Base-by-base conservation (phyloP, 805 yeast species). In the Candida khao-thaluensis region DNA sequence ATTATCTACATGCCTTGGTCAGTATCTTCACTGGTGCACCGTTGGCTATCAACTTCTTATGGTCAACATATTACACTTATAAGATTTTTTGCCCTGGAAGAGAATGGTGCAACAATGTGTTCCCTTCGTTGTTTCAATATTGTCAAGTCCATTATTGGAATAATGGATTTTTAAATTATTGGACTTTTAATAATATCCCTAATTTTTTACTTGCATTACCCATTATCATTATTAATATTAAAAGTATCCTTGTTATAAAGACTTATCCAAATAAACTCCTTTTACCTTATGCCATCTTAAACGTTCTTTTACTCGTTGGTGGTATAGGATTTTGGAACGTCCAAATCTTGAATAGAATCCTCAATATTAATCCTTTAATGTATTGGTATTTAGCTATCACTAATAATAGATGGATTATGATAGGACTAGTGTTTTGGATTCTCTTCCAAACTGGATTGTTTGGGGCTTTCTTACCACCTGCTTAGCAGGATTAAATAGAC, bases 391-490 rank as follows among this genome's bases (percentile, higher is more conserved):
- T 82, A 18, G 77, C 84, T n/a, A 35, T 42, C 3, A 21, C 21
- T 15, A 30, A 40, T 26, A 21, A 33, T 14, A 22, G 30, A 11
- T 21, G 31, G 15, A 14, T 44, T 10, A 5, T 21, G 4, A 8
- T 29, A 10, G 41, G 37, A 66, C 63, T 78, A 50, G 47, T 79
- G 5, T 48, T 73, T 0, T 90, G 95, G 95, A 68, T 65, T 16
- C 56, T 81, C 5, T 50, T 80, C 2, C 96, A 90, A 59, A 74
- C 90, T 0, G 74, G 77, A 1, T 62, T 90, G 36, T 90, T 78
- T 63, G 86, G 83, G 6, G 81, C 81, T n/a, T 90, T 86, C 54
- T 66, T 90, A 30, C 98, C 97, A 2, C 98, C 98, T 4, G 98
- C 98, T n/a, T 88, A 45, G 29, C 22, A 26, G 5, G 3, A 12